Evolutionary conservation across 2,329 filamentous ascomycete genomes (phyloP).

Genomic region (Coniochaeta prunicola): DNA sequence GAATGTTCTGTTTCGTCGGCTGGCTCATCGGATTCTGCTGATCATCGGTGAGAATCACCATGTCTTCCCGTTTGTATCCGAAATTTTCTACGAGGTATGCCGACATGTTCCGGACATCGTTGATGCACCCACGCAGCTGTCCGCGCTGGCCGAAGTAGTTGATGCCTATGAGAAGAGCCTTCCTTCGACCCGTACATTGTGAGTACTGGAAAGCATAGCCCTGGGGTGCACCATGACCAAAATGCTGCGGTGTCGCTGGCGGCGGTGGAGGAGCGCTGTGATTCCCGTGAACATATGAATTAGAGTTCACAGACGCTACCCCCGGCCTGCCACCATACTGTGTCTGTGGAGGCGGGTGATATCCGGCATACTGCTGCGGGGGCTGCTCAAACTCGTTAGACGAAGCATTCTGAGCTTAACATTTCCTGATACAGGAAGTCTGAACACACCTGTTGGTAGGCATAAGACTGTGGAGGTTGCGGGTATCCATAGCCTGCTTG

Average conservation of each 20-base stretch:
- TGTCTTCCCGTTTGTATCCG: constrained; percentile 89
- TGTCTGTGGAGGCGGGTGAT: neutral
- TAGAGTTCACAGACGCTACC: constrained; percentile 36
- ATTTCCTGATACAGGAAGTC: constrained; percentile 5
- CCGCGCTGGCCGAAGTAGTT: constrained; percentile 94
- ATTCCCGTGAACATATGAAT: constrained; percentile 50
- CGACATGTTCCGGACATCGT: constrained; percentile 97
- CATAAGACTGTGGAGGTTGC: constrained; percentile 40
- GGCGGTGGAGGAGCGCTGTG: constrained; percentile 57
- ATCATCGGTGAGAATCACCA: constrained; percentile 94
- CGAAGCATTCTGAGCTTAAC: neutral
- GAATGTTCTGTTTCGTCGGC: constrained; percentile 90
- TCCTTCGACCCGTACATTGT: constrained; percentile 78
- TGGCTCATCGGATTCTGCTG: constrained; percentile 97
- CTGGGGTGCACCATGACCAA: constrained; percentile 73
- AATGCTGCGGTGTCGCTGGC: constrained; percentile 59
- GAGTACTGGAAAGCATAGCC: constrained; percentile 87
- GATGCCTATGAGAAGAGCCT: constrained; percentile 88
- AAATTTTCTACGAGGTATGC: constrained; percentile 82
- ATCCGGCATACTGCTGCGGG: constrained; percentile 11
- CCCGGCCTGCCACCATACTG: constrained; percentile 16
- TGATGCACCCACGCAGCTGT: constrained; percentile 88
- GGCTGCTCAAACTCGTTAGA: neutral
- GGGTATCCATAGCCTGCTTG: constrained; percentile 35
- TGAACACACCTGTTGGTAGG: constrained; percentile 28